Percentiles rank a stretch among this genome's conserved stretches.
phyloP scores from a whole-genome alignment of 2,329 filamentous ascomycete species.

The Alternaria conjuncta region DNA sequence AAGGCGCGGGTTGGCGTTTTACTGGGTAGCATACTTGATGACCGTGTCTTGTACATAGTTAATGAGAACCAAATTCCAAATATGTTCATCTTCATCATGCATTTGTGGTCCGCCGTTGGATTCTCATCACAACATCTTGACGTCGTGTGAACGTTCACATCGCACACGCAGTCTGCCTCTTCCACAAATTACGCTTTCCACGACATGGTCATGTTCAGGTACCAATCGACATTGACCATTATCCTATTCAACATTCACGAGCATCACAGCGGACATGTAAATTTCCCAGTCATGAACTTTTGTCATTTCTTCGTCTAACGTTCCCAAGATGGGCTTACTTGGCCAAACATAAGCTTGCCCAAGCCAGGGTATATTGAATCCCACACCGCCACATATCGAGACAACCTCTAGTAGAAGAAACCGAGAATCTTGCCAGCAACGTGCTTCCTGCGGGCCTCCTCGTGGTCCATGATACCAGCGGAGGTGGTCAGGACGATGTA shows the following conservation, averaged over 20 bases:
- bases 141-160: not conserved
- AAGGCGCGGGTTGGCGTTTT: constrained; percentile 2
- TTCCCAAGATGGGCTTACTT: constrained; percentile 35
- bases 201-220: not conserved
- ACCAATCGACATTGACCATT: not conserved
- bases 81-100: not conserved
- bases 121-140: not conserved
- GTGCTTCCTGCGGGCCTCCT: constrained; percentile 99
- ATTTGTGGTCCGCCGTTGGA: not conserved
- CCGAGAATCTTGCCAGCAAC: constrained; percentile 99
- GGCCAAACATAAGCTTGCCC: constrained; percentile 33
- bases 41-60: constrained; percentile 15
- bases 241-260: not conserved
- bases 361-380: constrained; percentile 40
- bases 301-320: constrained; percentile 41
- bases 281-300: constrained; percentile 26
- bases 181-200: not conserved
- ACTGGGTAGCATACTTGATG: not conserved
- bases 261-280: not conserved
- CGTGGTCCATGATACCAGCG: constrained; percentile 99
- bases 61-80: constrained; percentile 9
- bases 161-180: not conserved
- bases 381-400: constrained; percentile 27
- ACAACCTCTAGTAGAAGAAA: constrained; percentile 87
- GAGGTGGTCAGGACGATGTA: constrained; percentile 99